Conservation (phyloP, 768 basidiomycete genomes). For the Termitomyces bulborhizus region DNA sequence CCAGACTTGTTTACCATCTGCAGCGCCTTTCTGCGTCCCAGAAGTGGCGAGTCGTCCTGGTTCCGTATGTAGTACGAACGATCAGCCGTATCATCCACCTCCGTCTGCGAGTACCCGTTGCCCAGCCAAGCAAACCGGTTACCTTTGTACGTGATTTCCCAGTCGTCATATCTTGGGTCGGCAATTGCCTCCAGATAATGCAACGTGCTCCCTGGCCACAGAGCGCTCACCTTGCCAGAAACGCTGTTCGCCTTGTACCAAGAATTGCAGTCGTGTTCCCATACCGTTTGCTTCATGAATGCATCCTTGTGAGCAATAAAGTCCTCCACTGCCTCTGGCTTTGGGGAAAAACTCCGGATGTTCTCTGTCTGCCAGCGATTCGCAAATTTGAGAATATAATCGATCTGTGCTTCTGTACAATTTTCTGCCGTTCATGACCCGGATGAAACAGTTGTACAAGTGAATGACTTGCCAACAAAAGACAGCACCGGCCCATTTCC, state of each 20-base stretch:
- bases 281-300: constrained; percentile 29
- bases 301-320: constrained; percentile 24
- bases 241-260: constrained; percentile 28
- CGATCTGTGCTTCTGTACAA: constrained; percentile 22
- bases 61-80: constrained; percentile 25
- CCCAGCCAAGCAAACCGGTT: constrained; percentile 30
- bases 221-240: constrained; percentile 23
- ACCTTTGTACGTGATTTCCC: constrained; percentile 26
- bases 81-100: constrained; percentile 24
- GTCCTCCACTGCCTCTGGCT: constrained; percentile 26
- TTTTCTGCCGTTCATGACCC: constrained; percentile 2
- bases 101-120: constrained; percentile 28
- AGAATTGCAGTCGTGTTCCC: constrained; percentile 23
- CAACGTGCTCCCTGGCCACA: constrained; percentile 30
- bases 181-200: constrained; percentile 28
- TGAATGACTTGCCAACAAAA: constrained; percentile 19
- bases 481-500: constrained; percentile 27
- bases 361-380: constrained; percentile 30
- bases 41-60: constrained; percentile 7
- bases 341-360: constrained; percentile 28
- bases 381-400: constrained; percentile 27
- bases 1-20: constrained; percentile 8
- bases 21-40: constrained; percentile 10
- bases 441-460: background rate
- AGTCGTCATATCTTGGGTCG: constrained; percentile 28